Conservation (phyloP, 805 yeast genomes). For the Kazachstania africana region DNA sequence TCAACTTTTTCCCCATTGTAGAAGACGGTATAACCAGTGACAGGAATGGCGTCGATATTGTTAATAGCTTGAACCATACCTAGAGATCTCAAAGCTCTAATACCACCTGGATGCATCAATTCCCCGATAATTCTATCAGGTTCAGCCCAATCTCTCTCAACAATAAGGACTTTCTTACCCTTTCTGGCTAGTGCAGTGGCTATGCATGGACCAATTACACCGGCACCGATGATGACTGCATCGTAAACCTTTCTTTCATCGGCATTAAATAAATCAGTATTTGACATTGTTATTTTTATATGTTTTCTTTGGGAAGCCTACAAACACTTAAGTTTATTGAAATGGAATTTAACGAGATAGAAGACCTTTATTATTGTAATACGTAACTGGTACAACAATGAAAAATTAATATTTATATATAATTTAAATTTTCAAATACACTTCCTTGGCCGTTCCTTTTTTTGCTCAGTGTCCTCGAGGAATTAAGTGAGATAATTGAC, state of each 20-base stretch:
- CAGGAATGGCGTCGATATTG: constrained; percentile 53
- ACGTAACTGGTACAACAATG: no score
- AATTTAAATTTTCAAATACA: no score
- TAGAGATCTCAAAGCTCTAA: constrained; percentile 65
- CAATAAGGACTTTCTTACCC: constrained; percentile 63
- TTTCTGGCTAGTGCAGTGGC: constrained; percentile 86
- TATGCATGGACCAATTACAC: constrained; percentile 88
- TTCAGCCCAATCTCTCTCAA: constrained; percentile 81
- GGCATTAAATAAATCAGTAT: constrained; percentile 23
- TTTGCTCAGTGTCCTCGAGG: no score
- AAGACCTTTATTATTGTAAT: no score
- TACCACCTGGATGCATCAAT: constrained; percentile 93
- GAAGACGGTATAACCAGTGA: constrained; percentile 71
- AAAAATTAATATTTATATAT: no score
- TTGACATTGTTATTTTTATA: not conserved
- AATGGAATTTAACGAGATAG: no score
- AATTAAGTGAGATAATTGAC: no score
- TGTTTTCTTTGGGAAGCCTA: not conserved
- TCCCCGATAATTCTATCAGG: constrained; percentile 98
- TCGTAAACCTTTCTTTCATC: constrained; percentile 40
- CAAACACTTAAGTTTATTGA: no score
- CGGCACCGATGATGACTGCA: constrained; percentile 94
- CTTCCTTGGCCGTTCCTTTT: no score
- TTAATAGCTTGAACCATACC: constrained; percentile 59
- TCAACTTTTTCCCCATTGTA: constrained; percentile 45